Evolutionary conservation across 2,329 filamentous ascomycete species (phyloP).

Genomic region (Cryoendolithus antarcticus): DNA sequence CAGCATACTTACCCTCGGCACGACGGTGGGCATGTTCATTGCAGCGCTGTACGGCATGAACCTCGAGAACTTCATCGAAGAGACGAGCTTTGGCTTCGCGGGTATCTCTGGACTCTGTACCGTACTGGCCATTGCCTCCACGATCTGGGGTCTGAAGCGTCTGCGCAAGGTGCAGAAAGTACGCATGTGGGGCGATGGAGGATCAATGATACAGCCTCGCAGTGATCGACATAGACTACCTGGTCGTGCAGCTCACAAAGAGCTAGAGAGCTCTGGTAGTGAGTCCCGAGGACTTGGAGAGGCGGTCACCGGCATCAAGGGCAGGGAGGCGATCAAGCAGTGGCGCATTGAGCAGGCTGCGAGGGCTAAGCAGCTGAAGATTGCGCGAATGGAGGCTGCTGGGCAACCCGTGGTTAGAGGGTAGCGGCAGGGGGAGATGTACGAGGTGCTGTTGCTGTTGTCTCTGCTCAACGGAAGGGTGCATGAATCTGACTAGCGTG

Average conservation of each 20-base stretch:
- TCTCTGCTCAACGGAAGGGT: constrained; percentile 1
- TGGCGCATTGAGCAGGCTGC: constrained; percentile 5
- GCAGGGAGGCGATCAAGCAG: constrained; percentile 12
- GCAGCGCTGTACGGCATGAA: constrained; percentile 99
- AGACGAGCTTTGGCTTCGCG: constrained; percentile 75
- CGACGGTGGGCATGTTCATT: constrained; percentile 87
- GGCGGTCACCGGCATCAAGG: constrained; percentile 16
- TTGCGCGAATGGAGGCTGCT: constrained; percentile 1
- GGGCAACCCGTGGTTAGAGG: not conserved
- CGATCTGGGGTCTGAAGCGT: constrained; percentile 70
- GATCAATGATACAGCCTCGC: constrained; percentile 12
- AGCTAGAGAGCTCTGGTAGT: constrained; percentile 12
- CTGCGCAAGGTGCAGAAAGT: constrained; percentile 77
- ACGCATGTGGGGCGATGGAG: constrained; percentile 63
- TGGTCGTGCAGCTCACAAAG: not conserved
- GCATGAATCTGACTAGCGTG: constrained; percentile 3
- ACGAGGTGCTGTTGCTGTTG: not conserved
- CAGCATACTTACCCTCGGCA: constrained; percentile 85
- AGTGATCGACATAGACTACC: too few species aligned
- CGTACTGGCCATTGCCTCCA: constrained; percentile 62
- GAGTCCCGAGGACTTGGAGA: constrained; percentile 11
- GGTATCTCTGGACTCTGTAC: constrained; percentile 61
- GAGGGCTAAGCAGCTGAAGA: constrained; percentile 1
- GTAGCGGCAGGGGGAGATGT: too few species aligned
- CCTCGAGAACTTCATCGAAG: constrained; percentile 95